Percentiles rank a stretch among this genome's conserved stretches.
These are phyloP conservation scores for Santalum album DNA, from an alignment of 164 flowering plant species.

Conservation along the genomic window DNA sequence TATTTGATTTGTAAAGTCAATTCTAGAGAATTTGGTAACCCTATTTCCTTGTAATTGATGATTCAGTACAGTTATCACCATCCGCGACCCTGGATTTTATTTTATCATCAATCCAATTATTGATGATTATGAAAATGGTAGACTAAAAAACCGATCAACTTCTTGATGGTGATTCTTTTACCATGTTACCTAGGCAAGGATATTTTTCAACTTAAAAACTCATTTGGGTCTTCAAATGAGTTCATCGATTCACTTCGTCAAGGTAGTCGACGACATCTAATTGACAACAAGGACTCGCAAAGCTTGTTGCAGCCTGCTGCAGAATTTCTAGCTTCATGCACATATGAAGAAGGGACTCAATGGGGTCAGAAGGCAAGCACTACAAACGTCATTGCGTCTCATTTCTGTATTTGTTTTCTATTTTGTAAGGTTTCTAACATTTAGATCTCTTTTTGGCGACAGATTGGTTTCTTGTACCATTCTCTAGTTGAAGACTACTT, in stretches of 20 bases:
- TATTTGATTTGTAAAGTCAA: too few relatives aligned
- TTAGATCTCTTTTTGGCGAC: neutral
- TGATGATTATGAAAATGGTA: too few relatives aligned
- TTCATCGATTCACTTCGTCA: neutral
- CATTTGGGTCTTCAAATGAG: neutral
- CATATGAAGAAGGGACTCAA: neutral
- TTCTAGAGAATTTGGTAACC: too few relatives aligned
- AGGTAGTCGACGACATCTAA: neutral
- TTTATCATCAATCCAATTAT: too few relatives aligned
- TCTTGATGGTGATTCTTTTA: too few relatives aligned
- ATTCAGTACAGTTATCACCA: too few relatives aligned
- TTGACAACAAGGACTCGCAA: neutral
- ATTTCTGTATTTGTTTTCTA: neutral
- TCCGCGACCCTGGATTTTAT: too few relatives aligned
- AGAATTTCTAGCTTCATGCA: neutral
- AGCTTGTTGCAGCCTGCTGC: neutral
- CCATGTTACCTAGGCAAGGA: neutral
- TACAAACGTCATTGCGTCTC: neutral
- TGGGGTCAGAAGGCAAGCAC: neutral
- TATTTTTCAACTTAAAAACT: neutral
- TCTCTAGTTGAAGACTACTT: constrained; percentile 1
- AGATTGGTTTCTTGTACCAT: neutral
- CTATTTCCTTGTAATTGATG: too few relatives aligned
- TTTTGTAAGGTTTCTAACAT: neutral
- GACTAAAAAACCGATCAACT: too few relatives aligned